Evolutionary conservation across 495 filamentous ascomycete genomes (phyloP).

Genomic region (Jackrogersella minutella): DNA sequence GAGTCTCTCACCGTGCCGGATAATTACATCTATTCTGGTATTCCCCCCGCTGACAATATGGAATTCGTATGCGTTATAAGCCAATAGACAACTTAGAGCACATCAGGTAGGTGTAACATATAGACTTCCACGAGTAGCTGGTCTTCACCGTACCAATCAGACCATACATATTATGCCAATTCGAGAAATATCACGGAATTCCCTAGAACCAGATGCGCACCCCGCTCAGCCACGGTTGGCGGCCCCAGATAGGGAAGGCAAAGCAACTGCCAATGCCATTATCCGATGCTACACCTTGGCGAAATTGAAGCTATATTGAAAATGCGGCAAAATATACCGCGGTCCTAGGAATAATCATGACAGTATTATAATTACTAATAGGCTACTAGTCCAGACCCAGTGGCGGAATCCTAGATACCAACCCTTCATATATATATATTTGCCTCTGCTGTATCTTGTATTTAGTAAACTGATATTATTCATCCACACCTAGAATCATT

Average conservation of each 20-base stretch:
- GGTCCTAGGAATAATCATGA: constrained; percentile 5
- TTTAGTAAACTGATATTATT: too few relatives aligned
- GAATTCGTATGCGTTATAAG: too few relatives aligned
- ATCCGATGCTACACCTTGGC: constrained; percentile 30
- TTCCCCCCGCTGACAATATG: too few relatives aligned
- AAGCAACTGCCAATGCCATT: constrained; percentile 13
- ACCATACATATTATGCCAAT: too few relatives aligned
- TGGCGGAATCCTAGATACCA: constrained; percentile 12
- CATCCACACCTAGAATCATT: background rate
- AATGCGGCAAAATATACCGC: constrained; percentile 4
- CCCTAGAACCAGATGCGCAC: constrained; percentile 17
- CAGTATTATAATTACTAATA: background rate
- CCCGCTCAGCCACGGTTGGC: constrained; percentile 30
- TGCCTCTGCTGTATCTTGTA: too few relatives aligned
- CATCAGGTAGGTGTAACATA: too few relatives aligned
- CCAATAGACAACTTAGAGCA: too few relatives aligned
- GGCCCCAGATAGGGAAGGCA: constrained; percentile 32
- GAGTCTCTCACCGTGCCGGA: constrained; percentile 7
- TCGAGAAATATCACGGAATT: background rate
- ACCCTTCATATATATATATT: background rate
- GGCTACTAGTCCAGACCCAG: constrained; percentile 3
- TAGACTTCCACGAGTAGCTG: too few relatives aligned
- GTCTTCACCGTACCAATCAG: too few relatives aligned
- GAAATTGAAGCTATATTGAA: constrained; percentile 14
- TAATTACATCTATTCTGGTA: background rate